phyloP scores from a whole-genome alignment of 2,329 filamentous ascomycete species.

The Xylariaceae sp. region DNA sequence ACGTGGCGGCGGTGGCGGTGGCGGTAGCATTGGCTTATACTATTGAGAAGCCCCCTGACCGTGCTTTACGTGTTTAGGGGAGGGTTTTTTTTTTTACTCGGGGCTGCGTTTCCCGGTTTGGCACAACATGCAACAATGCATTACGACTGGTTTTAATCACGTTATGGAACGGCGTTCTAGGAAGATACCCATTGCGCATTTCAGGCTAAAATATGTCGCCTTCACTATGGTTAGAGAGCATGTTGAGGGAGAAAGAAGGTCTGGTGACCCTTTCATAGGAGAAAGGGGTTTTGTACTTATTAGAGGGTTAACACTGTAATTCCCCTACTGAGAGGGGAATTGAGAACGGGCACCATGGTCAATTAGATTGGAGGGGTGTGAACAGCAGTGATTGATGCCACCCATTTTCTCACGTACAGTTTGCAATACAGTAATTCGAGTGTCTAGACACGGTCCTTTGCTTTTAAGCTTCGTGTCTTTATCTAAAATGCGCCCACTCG shows the following conservation, averaged over 20 bases:
- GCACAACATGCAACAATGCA: neutral
- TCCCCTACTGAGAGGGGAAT: no score
- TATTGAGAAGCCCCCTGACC: conserved; percentile 12
- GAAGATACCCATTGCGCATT: conserved; percentile 22
- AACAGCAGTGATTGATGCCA: no score
- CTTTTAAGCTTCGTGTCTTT: neutral
- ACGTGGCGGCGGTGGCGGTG: conserved; percentile 19
- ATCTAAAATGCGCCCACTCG: no score
- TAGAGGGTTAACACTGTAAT: neutral
- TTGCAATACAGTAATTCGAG: neutral
- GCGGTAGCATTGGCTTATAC: conserved; percentile 20
- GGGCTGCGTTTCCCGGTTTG: conserved; percentile 2
- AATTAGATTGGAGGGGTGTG: no score
- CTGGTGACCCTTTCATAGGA: neutral
- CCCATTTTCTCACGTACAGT: conserved; percentile 1
- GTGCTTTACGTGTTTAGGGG: no score
- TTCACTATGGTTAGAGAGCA: neutral
- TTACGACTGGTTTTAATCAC: conserved; percentile 1
- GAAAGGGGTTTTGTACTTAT: neutral
- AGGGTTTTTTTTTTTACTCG: no score
- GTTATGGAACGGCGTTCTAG: conserved; percentile 16
- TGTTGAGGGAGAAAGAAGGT: neutral
- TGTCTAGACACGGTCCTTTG: neutral
- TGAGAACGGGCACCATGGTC: neutral
- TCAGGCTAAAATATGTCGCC: conserved; percentile 2